phyloP scores from a whole-genome alignment of 139 green algal genomes.

The Diplosphaera chodatii region DNA sequence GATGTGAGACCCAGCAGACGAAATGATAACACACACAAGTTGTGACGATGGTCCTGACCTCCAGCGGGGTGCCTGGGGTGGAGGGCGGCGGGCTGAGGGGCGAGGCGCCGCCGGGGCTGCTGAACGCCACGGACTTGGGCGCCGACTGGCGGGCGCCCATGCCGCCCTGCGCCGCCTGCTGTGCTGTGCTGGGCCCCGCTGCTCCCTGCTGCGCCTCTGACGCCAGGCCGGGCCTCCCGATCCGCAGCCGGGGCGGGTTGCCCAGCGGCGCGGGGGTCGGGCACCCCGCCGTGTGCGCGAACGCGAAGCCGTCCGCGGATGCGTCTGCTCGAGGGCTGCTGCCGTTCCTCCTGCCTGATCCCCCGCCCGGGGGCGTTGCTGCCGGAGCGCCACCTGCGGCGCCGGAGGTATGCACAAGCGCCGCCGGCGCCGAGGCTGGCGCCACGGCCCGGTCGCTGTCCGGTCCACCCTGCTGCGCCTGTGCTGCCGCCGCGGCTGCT shows the following conservation, averaged over 20 bases:
- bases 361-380: too few relatives aligned
- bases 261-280: background rate
- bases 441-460: too few relatives aligned
- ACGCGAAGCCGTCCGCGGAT: background rate
- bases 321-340: too few relatives aligned
- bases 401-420: too few relatives aligned
- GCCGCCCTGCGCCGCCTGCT: too few relatives aligned
- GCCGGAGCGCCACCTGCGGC: background rate
- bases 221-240: too few relatives aligned
- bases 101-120: background rate
- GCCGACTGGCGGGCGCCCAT: background rate
- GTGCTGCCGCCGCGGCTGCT: too few relatives aligned
- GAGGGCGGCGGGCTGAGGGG: background rate
- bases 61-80: background rate
- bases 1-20: too few relatives aligned
- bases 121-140: background rate
- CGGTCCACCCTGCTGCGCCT: too few relatives aligned
- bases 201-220: background rate
- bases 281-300: background rate
- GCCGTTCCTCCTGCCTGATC: too few relatives aligned
- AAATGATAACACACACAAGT: too few relatives aligned
- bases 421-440: too few relatives aligned
- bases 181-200: background rate
- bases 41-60: background rate
- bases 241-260: background rate